Base-by-base conservation (phyloP, 2,329 filamentous ascomycete genomes). In the Niveomyces coronatus region DNA sequence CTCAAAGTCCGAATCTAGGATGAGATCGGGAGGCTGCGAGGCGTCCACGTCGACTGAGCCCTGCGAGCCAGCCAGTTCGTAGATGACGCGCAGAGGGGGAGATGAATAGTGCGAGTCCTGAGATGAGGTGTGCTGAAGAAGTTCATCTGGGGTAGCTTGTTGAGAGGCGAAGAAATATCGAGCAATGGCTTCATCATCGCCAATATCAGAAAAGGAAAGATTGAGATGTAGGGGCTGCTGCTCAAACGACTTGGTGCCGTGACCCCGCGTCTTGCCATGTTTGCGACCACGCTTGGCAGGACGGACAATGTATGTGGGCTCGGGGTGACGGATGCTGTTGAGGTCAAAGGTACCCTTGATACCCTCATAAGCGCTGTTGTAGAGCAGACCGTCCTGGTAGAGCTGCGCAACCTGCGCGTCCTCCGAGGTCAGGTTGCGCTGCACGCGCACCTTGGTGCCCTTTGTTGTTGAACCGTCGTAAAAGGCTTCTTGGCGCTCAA, bases 401-500 rank as follows among this genome's bases (percentile, higher is more conserved):
- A 68, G 56, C 41, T 65, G 56, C 1, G 56, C 60, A 2, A 62
- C 47, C 29, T 63, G 52, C 14, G 51, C 54, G 28, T 64, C 61
- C 9, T 63, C 55, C 1, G 36, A 49, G 11, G 47, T 37, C n/a
- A 42, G 42, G 19, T 34, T 37, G 16, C 48, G 52, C n/a, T 47
- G 47, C 1, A 54, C 22, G 10, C 49, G 46, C 6, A 56, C 47
- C 31, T 50, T 50, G n/a, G n/a, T n/a, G 30, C 44, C 46, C 50
- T 59, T 65, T 35, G 53, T 44, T 0, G 63, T 67, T 15, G 53
- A 52, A 4, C 53, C 52, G 31, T 66, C 63, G 31, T 60, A 54
- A 28, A 70, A 70, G 5, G 67, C 67, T 30, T 67, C 64, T 46
- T 70, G 60, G 9, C 67, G 54, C 44, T 67, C 65, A 16, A 70